A percentile compares a stretch with the other conserved stretches of the same genome.
These are phyloP conservation scores for Candolleomyces aberdarensis DNA, from an alignment of 768 basidiomycete genomes.

Conservation along the genomic window DNA sequence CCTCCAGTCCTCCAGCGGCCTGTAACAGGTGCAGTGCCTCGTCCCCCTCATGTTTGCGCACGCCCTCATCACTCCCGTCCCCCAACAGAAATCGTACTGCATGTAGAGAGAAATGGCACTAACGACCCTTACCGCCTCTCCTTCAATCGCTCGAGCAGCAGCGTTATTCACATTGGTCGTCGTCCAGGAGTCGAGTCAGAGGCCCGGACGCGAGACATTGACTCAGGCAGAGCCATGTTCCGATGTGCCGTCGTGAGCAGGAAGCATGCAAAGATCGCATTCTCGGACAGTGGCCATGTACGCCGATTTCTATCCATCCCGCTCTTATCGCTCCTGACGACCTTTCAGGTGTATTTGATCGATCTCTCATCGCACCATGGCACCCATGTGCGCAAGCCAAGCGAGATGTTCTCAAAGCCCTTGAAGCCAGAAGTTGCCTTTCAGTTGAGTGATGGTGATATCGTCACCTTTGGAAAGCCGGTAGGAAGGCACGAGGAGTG, in stretches of 20 bases:
- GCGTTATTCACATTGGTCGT: constrained; percentile 64
- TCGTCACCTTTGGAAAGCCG: constrained; percentile 73
- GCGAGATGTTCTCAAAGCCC: constrained; percentile 44
- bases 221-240: constrained; percentile 56
- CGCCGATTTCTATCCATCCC: constrained; percentile 14
- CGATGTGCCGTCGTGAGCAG: constrained; percentile 78
- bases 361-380: constrained; percentile 78
- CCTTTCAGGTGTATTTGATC: constrained; percentile 60
- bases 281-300: constrained; percentile 71
- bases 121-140: constrained; percentile 43
- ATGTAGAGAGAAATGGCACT: constrained; percentile 50
- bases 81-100: constrained; percentile 52
- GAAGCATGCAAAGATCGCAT: constrained; percentile 72
- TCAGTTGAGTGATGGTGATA: constrained; percentile 62
- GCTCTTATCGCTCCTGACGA: constrained; percentile 15
- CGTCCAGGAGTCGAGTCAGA: constrained; percentile 50
- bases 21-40: constrained; percentile 37
- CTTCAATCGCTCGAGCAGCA: constrained; percentile 49
- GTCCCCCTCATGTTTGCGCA: constrained; percentile 12
- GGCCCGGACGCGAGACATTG: constrained; percentile 34
- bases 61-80: constrained; percentile 14
- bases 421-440: constrained; percentile 56
- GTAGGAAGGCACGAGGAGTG: constrained; percentile 61
- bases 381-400: constrained; percentile 58
- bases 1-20: constrained; percentile 19